Evolutionary conservation across 192 early-diverging fungal species (phyloP).

Genomic region (Backusella tuberculispora): DNA sequence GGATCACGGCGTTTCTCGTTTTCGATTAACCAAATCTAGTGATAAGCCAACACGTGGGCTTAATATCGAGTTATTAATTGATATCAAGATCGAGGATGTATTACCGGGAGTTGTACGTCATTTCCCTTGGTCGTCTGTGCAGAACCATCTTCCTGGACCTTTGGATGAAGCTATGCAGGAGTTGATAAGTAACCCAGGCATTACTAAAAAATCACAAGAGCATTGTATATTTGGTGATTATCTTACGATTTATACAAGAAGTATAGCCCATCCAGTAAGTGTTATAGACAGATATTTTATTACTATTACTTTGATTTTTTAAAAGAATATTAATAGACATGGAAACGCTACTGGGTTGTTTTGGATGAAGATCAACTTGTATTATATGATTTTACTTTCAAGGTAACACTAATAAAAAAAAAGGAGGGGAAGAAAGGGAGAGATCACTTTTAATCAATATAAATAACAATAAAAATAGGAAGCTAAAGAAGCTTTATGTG

Average conservation of each 20-base stretch:
- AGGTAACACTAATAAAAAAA: background rate
- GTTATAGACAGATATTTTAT: background rate
- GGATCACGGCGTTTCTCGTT: conserved; percentile 14
- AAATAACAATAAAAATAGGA: background rate
- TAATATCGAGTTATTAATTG: conserved; percentile 12
- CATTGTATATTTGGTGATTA: conserved; percentile 12
- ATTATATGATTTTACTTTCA: conserved; percentile 19
- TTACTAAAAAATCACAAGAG: background rate
- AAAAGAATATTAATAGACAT: background rate
- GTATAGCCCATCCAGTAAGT: conserved; percentile 20
- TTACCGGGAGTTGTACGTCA: background rate
- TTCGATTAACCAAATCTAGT: background rate
- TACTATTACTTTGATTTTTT: background rate
- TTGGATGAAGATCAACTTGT: conserved; percentile 1
- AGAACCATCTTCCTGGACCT: background rate
- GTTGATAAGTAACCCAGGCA: background rate
- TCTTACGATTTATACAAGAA: conserved; percentile 21
- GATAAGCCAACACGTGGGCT: background rate
- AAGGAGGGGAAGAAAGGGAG: background rate
- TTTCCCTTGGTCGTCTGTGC: conserved; percentile 15
- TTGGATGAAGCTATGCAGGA: background rate
- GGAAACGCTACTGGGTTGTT: conserved; percentile 21
- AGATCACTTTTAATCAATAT: background rate
- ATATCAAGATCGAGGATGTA: conserved; percentile 16
- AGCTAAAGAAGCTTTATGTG: conserved; percentile 13